Evolutionary conservation across 1,139 yeast genomes (phyloP), one percentile per base, ranked within the genome.

Genomic region (Debaryomyces robertsiae): DNA sequence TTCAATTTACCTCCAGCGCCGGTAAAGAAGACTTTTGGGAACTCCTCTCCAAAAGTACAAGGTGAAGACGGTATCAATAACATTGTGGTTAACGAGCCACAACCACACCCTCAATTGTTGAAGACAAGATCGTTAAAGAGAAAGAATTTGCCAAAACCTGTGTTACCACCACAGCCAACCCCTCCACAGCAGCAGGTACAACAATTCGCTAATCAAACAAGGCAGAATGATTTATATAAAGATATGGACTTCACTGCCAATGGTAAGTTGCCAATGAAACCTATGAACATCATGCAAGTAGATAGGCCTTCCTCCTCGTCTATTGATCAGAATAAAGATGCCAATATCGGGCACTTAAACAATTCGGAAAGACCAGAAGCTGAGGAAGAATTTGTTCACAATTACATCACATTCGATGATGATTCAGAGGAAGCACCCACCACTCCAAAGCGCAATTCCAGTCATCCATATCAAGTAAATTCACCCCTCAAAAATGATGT

Each of bases 161-260:
- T 58, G 0, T 44, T 60, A 35, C 61, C 63, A 5, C 52, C 50
- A 1, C 56, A 51, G 39, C 63, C 61, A 2, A 49, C 44, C 15
- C 48, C 56, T 7, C 33, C 13, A 36, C 48, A 3, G 43, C 14
- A 7, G 19, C 22, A 15, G 11, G n/a, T 11, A 38, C 50, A 5
- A 42, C 24, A n/a, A 19, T 29, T 13, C 15, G n/a, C 32, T 10
- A 29, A 28, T 3, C 30, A 22, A 23, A 36, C 16, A 27, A 38
- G 18, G 17, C 34, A 19, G 24, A 11, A 37, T 9, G 65, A 58
- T 27, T 49, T 50, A 31, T 71, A 72, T 45, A 60, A 61, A 32
- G 64, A 61, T 38, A 52, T 71, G 47, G 77, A 72, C 46, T 72
- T 71, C 52, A 71, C 77, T 2, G 60, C 72, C 6, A 68, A 70